phyloP scores from a whole-genome alignment of 1,139 yeast genomes.

The Blastobotrys persicus region DNA sequence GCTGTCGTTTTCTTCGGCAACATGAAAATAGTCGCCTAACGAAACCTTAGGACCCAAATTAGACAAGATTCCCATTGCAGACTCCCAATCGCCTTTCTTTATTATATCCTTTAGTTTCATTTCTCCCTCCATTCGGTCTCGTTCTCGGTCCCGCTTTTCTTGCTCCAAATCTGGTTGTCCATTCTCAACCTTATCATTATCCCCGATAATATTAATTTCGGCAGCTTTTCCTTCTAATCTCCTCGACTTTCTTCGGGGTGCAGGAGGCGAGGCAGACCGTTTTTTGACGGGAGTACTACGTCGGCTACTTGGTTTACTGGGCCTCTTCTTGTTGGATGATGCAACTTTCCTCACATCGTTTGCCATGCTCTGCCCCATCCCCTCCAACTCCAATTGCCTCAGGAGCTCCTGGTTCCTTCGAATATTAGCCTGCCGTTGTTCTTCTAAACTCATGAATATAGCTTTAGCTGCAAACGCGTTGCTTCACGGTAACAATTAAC shows the following conservation, averaged over 20 bases:
- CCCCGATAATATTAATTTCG: slow-evolving; percentile 25
- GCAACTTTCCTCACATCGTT: slow-evolving; percentile 20
- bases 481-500: background rate
- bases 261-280: slow-evolving; percentile 29
- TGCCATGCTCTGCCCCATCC: slow-evolving; percentile 29
- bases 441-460: slow-evolving; percentile 27
- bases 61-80: slow-evolving; percentile 32
- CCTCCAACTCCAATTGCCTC: slow-evolving; percentile 33
- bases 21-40: slow-evolving; percentile 75
- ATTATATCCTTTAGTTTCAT: slow-evolving; percentile 33
- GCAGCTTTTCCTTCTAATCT: slow-evolving; percentile 37
- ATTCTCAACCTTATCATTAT: slow-evolving; percentile 23
- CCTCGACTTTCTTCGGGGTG: slow-evolving; percentile 36
- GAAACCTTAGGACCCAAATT: slow-evolving; percentile 56
- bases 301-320: slow-evolving; percentile 9
- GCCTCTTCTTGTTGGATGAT: slow-evolving; percentile 8
- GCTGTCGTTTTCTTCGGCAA: slow-evolving; percentile 32
- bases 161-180: slow-evolving; percentile 37
- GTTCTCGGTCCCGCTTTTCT: slow-evolving; percentile 26
- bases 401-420: slow-evolving; percentile 28
- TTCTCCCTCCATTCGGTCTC: slow-evolving; percentile 36
- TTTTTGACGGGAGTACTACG: slow-evolving; percentile 28
- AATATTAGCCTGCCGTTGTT: slow-evolving; percentile 31
- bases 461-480: background rate
- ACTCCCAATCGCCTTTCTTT: slow-evolving; percentile 38